Conservation (phyloP, 805 yeast genomes). For the Jamesozyma piceae region DNA sequence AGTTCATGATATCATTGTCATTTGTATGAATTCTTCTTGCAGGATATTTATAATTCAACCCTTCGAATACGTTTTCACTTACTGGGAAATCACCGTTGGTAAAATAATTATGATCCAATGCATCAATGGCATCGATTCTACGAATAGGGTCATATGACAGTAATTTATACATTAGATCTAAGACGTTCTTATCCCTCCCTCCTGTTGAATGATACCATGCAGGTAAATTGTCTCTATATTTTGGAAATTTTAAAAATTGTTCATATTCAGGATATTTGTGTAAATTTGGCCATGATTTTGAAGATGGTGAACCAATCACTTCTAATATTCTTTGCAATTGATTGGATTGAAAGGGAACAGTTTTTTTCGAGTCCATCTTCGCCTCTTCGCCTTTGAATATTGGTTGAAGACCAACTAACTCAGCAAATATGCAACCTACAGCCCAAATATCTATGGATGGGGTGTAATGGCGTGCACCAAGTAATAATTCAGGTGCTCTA, state of each 20-base stretch:
- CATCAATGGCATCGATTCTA: slow-evolving; percentile 68
- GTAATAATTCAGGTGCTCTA: slow-evolving; percentile 79
- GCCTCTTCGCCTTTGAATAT: slow-evolving; percentile 97
- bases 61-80: slow-evolving; percentile 69
- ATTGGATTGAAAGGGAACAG: slow-evolving; percentile 87
- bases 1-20: slow-evolving; percentile 61
- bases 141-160: slow-evolving; percentile 76
- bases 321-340: slow-evolving; percentile 87
- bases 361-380: slow-evolving; percentile 86
- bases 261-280: slow-evolving; percentile 76
- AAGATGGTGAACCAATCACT: slow-evolving; percentile 82
- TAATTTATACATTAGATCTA: slow-evolving; percentile 52
- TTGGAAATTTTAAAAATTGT: slow-evolving; percentile 53
- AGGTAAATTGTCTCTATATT: slow-evolving; percentile 45
- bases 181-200: slow-evolving; percentile 59
- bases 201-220: slow-evolving; percentile 85
- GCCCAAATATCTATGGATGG: slow-evolving; percentile 95
- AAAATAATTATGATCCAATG: slow-evolving; percentile 73
- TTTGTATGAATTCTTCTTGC: slow-evolving; percentile 77
- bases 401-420: slow-evolving; percentile 78
- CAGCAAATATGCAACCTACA: slow-evolving; percentile 90
- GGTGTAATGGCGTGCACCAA: slow-evolving; percentile 90
- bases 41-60: slow-evolving; percentile 68
- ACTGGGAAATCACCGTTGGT: slow-evolving; percentile 52
- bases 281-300: slow-evolving; percentile 70